Evolutionary conservation across 164 flowering plant genomes (phyloP).

Genomic region (Piper betle): DNA sequence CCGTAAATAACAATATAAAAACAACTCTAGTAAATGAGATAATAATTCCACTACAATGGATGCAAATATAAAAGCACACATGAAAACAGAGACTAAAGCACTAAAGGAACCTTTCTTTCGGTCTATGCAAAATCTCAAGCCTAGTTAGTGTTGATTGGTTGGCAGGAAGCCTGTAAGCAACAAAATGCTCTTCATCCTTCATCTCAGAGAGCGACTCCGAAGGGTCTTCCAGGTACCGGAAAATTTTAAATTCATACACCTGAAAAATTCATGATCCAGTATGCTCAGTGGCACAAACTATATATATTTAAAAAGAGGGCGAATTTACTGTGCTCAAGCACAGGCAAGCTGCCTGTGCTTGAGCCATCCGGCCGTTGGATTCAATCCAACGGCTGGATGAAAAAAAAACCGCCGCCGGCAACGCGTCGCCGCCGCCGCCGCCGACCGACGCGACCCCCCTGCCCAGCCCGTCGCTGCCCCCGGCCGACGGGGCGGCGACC

Average conservation of each 20-base stretch:
- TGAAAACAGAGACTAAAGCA: constrained; percentile 21
- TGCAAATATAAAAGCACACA: background rate
- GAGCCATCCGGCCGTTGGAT: no score
- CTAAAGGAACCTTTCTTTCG: constrained; percentile 42
- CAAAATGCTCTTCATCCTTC: constrained; percentile 73
- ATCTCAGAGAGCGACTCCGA: constrained; percentile 40
- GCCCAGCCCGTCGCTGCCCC: no score
- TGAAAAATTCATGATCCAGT: constrained; percentile 11
- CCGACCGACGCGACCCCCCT: no score
- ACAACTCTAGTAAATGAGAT: no score
- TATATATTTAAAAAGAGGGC: background rate
- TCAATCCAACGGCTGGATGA: no score
- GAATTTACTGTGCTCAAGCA: no score
- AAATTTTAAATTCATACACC: constrained; percentile 63
- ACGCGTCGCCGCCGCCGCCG: no score
- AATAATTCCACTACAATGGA: no score
- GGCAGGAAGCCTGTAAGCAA: constrained; percentile 63
- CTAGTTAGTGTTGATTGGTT: constrained; percentile 26
- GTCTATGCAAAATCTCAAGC: constrained; percentile 54
- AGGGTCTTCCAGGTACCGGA: constrained; percentile 51
- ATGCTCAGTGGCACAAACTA: background rate
- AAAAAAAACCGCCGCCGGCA: no score
- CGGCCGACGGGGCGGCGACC: no score
- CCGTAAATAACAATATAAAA: no score
- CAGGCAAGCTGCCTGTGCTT: no score